phyloP scores from a whole-genome alignment of 2,329 filamentous ascomycete genomes.

The Apiospora pterosperma region DNA sequence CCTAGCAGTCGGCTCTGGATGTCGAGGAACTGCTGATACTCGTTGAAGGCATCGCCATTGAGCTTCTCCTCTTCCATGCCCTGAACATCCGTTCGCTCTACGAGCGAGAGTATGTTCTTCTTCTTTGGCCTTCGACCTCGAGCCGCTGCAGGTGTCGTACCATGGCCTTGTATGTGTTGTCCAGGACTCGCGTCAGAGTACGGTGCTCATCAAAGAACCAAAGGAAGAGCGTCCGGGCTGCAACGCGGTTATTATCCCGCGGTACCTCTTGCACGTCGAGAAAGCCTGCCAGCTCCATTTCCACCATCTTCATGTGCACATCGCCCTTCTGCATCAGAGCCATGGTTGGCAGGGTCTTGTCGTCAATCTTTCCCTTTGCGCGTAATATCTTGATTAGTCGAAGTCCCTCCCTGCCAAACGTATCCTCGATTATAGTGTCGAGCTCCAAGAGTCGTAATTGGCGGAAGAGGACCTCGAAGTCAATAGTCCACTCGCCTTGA shows the following conservation, averaged over 20 bases:
- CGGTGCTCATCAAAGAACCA: conserved; percentile 86
- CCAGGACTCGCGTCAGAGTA: conserved; percentile 66
- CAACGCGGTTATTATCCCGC: conserved; percentile 76
- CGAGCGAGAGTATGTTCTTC: conserved; percentile 72
- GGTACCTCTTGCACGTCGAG: conserved; percentile 94
- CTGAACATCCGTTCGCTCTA: conserved; percentile 80
- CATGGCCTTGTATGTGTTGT: conserved; percentile 88
- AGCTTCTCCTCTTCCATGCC: conserved; percentile 81
- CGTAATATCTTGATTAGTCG: conserved; percentile 83
- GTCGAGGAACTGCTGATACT: conserved; percentile 55
- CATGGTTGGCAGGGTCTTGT: conserved; percentile 78
- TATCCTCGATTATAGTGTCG: conserved; percentile 75
- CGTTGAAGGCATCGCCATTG: conserved; percentile 67
- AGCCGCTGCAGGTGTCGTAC: conserved; percentile 78
- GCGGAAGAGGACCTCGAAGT: conserved; percentile 71
- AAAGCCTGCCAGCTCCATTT: conserved; percentile 81
- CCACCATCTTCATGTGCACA: conserved; percentile 77
- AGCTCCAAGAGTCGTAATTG: conserved; percentile 74
- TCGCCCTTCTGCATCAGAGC: conserved; percentile 83
- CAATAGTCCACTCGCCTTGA: conserved; percentile 75
- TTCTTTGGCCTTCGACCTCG: conserved; percentile 71
- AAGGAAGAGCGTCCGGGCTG: conserved; percentile 81
- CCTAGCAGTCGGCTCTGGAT: conserved; percentile 71
- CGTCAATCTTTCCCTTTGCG: conserved; percentile 89
- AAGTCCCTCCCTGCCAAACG: conserved; percentile 72